These are phyloP conservation scores for Pelagomonas calceolata DNA, from an alignment of 108 stramenopile species.

Conservation along the genomic window DNA sequence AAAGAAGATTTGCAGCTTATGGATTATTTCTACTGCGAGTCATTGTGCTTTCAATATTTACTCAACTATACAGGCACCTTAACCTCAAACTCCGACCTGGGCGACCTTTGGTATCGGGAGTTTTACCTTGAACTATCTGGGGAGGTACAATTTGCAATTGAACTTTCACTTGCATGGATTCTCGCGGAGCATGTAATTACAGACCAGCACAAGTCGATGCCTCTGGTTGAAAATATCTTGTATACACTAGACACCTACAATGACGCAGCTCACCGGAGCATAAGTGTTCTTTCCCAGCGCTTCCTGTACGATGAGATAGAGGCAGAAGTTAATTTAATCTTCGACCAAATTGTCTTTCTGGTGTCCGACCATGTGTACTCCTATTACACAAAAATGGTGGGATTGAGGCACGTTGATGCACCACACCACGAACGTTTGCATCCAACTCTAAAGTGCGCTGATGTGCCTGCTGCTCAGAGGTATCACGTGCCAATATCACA, in stretches of 20 bases:
- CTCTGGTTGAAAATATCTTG: slow-evolving; percentile 32
- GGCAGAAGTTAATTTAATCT: slow-evolving; percentile 42
- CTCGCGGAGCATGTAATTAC: slow-evolving; percentile 34
- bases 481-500: slow-evolving; percentile 27
- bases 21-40: slow-evolving; percentile 26
- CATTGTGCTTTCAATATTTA: slow-evolving; percentile 32
- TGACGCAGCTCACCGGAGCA: slow-evolving; percentile 36
- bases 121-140: slow-evolving; percentile 28
- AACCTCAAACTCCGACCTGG: slow-evolving; percentile 26
- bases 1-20: slow-evolving; percentile 26
- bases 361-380: slow-evolving; percentile 30
- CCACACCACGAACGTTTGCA: slow-evolving; percentile 11
- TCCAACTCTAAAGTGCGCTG: slow-evolving; percentile 16
- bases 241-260: slow-evolving; percentile 47
- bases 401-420: slow-evolving; percentile 15
- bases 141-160: slow-evolving; percentile 36
- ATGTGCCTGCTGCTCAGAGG: slow-evolving; percentile 10
- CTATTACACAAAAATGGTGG: slow-evolving; percentile 29
- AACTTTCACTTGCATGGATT: slow-evolving; percentile 38
- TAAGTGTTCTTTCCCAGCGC: slow-evolving; percentile 26
- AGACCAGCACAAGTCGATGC: slow-evolving; percentile 14
- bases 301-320: slow-evolving; percentile 46
- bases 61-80: slow-evolving; percentile 26
- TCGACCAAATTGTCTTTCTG: slow-evolving; percentile 37
- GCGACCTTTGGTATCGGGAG: slow-evolving; percentile 37